phyloP scores from a whole-genome alignment of 345 rosid species.

The Pugionium cornutum region DNA sequence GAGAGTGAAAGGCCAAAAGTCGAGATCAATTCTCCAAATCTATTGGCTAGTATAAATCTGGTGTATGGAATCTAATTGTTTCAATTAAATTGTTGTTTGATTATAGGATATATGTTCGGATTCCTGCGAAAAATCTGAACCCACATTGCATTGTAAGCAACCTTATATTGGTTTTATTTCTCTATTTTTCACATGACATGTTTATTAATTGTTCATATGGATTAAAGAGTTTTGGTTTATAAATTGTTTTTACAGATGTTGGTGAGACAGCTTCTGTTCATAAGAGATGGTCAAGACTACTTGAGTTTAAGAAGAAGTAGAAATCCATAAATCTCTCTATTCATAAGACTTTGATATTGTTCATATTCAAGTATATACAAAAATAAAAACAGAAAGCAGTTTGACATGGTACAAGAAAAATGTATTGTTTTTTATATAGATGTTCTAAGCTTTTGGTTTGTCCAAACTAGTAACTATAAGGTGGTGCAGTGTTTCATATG shows the following conservation, averaged over 20 bases:
- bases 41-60: neutral
- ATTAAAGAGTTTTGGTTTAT: conserved; percentile 17
- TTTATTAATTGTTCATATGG: conserved; percentile 18
- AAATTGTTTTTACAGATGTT: conserved; percentile 46
- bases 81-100: neutral
- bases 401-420: conserved; percentile 2
- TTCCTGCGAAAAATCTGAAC: conserved; percentile 64
- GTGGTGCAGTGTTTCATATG: no score
- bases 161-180: neutral
- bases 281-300: conserved; percentile 72
- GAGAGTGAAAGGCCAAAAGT: no score
- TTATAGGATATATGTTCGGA: conserved; percentile 77
- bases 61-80: neutral
- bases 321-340: neutral
- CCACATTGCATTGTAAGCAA: conserved; percentile 56
- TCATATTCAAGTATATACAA: conserved; percentile 12
- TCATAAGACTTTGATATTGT: conserved; percentile 1
- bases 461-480: neutral
- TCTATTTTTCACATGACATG: neutral
- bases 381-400: neutral
- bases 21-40: no score
- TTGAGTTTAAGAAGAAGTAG: conserved; percentile 63
- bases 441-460: neutral
- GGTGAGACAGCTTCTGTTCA: conserved; percentile 59
- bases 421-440: neutral